phyloP scores from a whole-genome alignment of 2,329 filamentous ascomycete species.

The Botrytis cinerea region DNA sequence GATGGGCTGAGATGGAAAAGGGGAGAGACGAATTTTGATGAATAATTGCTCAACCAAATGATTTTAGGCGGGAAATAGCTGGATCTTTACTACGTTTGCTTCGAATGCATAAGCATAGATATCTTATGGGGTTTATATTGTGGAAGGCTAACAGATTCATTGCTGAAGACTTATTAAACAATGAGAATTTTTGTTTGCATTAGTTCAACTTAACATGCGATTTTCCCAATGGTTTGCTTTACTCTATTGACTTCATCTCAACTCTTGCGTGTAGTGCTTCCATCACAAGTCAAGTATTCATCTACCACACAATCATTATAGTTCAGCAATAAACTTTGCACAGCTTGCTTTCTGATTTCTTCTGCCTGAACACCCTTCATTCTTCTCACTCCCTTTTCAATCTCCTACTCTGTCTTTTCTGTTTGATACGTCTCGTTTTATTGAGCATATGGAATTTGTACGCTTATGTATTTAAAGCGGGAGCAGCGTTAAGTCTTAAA shows the following conservation, averaged over 20 bases:
- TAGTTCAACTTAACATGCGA: not conserved
- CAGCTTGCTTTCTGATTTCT: not conserved
- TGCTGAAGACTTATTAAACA: not conserved
- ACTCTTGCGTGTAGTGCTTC: not conserved
- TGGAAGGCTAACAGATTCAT: rapidly evolving
- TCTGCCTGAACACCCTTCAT: not conserved
- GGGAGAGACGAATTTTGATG: not conserved
- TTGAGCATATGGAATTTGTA: not conserved
- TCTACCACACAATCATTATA: not conserved
- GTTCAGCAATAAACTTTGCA: not conserved
- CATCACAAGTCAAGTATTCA: not conserved
- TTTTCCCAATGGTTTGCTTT: not conserved
- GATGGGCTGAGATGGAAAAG: not conserved
- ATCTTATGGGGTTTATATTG: not conserved
- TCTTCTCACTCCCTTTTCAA: not conserved
- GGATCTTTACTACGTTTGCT: not conserved
- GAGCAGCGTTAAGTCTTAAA: too few species aligned
- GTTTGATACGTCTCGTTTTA: not conserved
- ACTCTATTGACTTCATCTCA: not conserved
- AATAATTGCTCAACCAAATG: not conserved
- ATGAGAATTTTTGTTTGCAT: not conserved
- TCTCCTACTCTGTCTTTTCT: not conserved
- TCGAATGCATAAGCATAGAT: not conserved
- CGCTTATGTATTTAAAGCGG: not conserved
- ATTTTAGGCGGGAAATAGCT: not conserved